Conservation (phyloP, 106 monocot genomes). For the Xerophyta viscosa region DNA sequence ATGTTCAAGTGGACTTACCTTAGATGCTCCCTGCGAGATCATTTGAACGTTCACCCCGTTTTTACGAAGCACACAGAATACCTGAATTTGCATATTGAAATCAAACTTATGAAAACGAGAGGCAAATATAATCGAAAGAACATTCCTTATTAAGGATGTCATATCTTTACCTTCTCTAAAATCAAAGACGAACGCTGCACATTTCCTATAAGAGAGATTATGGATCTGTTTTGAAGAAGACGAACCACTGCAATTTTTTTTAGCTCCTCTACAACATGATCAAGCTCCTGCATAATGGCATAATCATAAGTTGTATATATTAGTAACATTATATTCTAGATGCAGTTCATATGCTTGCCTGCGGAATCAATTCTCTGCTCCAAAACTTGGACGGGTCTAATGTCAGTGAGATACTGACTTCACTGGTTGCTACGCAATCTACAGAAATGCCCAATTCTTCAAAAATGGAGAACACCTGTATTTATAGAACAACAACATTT, state of each 20-base stretch:
- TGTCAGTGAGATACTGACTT: conserved; percentile 97
- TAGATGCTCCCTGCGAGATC: conserved; percentile 99
- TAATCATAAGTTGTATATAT: no score
- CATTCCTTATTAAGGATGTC: no score
- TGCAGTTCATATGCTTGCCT: conserved; percentile 24
- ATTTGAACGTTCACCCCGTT: conserved; percentile 90
- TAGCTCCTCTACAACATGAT: conserved; percentile 82
- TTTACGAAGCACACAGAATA: conserved; percentile 60
- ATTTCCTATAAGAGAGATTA: conserved; percentile 96
- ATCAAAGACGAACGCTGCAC: conserved; percentile 79
- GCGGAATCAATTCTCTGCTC: conserved; percentile 83
- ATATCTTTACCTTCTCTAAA: no score
- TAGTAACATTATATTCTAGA: no score
- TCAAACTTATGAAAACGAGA: no score
- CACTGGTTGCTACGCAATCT: conserved; percentile 94
- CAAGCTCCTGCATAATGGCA: conserved; percentile 41
- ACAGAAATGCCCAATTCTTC: conserved; percentile 94
- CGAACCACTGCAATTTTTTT: conserved; percentile 86
- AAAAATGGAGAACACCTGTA: conserved; percentile 93
- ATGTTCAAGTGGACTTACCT: conserved; percentile 21
- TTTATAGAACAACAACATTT: background rate
- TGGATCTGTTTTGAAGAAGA: conserved; percentile 78
- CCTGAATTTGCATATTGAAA: no score
- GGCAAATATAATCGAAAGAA: no score
- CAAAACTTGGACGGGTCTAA: conserved; percentile 90